These are phyloP conservation scores for Lactarius tabidus DNA, from an alignment of 768 basidiomycete genomes.

Conservation along the genomic window DNA sequence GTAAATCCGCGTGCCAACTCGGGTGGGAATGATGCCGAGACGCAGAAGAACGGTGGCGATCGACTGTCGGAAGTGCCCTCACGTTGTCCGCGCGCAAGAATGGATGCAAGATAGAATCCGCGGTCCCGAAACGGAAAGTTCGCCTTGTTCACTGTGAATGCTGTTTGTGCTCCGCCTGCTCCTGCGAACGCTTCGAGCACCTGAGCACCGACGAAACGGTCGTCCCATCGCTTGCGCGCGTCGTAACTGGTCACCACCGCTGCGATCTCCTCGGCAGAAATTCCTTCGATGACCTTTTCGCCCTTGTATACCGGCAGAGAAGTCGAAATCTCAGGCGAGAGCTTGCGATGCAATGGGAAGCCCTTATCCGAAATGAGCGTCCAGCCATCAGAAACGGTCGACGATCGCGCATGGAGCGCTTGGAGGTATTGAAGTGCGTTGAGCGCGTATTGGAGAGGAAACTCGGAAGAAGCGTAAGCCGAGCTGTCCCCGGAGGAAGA, in stretches of 20 bases:
- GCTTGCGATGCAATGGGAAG: conserved; percentile 67
- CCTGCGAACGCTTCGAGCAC: conserved; percentile 76
- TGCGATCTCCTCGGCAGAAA: conserved; percentile 88
- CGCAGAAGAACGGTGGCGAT: conserved; percentile 69
- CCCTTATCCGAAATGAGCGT: conserved; percentile 71
- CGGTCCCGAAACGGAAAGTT: conserved; percentile 90
- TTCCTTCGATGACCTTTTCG: conserved; percentile 87
- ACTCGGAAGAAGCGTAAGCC: conserved; percentile 51
- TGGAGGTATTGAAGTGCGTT: conserved; percentile 81
- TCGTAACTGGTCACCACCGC: conserved; percentile 64
- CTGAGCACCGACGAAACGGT: conserved; percentile 67
- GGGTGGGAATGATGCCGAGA: conserved; percentile 77
- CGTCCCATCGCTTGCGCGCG: conserved; percentile 82
- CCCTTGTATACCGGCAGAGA: conserved; percentile 82
- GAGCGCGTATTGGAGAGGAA: conserved; percentile 76
- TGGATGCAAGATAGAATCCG: conserved; percentile 77
- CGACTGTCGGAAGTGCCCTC: conserved; percentile 28
- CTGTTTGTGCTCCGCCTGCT: conserved; percentile 52
- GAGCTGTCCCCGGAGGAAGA: conserved; percentile 41
- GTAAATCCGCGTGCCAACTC: conserved; percentile 56
- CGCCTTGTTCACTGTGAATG: conserved; percentile 68
- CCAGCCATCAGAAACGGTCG: conserved; percentile 57
- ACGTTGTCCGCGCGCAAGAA: conserved; percentile 51
- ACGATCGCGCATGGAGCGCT: conserved; percentile 55
- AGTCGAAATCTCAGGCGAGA: conserved; percentile 73